Evolutionary conservation across 2,329 filamentous ascomycete species (phyloP).

Genomic region (Cladophialophora carrionii): DNA sequence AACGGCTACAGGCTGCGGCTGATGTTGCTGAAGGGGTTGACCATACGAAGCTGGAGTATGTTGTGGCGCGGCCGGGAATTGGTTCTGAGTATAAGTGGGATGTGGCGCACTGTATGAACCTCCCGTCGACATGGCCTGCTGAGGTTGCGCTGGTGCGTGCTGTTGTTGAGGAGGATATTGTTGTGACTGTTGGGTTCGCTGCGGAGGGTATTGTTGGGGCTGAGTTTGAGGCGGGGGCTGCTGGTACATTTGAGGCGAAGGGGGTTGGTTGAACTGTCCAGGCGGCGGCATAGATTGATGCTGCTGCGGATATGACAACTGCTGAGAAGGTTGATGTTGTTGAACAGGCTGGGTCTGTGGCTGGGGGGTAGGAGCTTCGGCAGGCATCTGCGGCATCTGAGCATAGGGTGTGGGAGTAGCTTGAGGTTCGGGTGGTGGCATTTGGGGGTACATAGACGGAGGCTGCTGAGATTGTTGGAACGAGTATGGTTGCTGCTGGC

Average conservation of each 20-base stretch:
- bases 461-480: constrained; percentile 20
- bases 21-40: constrained; percentile 51
- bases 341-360: constrained; percentile 20
- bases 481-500: constrained; percentile 5
- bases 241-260: constrained; percentile 26
- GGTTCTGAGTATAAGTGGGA: constrained; percentile 58
- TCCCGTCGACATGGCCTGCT: constrained; percentile 15
- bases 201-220: constrained; percentile 45
- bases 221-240: constrained; percentile 42
- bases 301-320: constrained; percentile 29
- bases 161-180: constrained; percentile 42
- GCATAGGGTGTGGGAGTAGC: constrained; percentile 27
- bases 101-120: constrained; percentile 15
- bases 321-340: constrained; percentile 25
- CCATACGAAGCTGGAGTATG: constrained; percentile 45
- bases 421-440: constrained; percentile 32
- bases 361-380: constrained; percentile 25
- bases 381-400: constrained; percentile 22
- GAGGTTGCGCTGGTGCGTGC: constrained; percentile 32
- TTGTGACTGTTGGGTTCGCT: constrained; percentile 56
- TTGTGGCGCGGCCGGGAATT: constrained; percentile 68
- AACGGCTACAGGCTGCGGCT: constrained; percentile 55
- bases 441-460: constrained; percentile 33
- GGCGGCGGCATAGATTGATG: constrained; percentile 24
- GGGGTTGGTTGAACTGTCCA: constrained; percentile 18